A percentile compares a stretch with the other conserved stretches of the same genome.
Evolutionary conservation across 208 protist species (phyloP).

Genomic region (Angomonas ambiguus): DNA sequence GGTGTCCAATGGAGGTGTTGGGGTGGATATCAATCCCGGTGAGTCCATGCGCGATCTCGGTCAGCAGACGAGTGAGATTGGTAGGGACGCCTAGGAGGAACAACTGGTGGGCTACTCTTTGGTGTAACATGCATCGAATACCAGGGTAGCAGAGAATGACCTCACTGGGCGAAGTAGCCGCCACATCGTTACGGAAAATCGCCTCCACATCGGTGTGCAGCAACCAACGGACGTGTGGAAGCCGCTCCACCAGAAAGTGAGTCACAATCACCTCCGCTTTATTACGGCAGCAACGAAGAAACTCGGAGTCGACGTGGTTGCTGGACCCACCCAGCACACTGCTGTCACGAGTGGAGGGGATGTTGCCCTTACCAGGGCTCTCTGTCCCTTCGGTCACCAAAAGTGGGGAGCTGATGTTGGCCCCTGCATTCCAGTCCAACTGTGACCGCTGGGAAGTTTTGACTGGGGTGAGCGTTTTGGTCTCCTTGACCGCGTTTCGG

Average conservation of each 20-base stretch:
- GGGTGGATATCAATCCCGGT: slow-evolving; percentile 90
- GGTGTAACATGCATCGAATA: slow-evolving; percentile 67
- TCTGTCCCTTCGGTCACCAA: background rate
- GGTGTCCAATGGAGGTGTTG: slow-evolving; percentile 62
- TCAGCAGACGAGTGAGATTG: slow-evolving; percentile 72
- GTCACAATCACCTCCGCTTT: slow-evolving; percentile 46
- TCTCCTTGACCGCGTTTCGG: slow-evolving; percentile 21
- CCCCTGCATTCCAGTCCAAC: slow-evolving; percentile 27
- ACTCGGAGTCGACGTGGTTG: slow-evolving; percentile 11
- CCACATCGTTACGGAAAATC: slow-evolving; percentile 52
- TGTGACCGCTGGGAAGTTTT: slow-evolving; percentile 26
- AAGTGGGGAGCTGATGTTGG: slow-evolving; percentile 15
- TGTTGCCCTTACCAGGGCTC: background rate
- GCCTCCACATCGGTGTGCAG: slow-evolving; percentile 67
- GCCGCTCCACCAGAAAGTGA: slow-evolving; percentile 44
- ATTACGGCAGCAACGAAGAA: slow-evolving; percentile 22
- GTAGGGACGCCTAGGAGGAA: slow-evolving; percentile 59
- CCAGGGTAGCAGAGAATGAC: slow-evolving; percentile 73
- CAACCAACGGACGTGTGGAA: slow-evolving; percentile 50
- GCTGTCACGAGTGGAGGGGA: background rate
- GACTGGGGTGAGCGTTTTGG: slow-evolving; percentile 19
- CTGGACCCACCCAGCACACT: background rate
- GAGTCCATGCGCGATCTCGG: slow-evolving; percentile 52
- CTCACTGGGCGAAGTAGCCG: slow-evolving; percentile 55
- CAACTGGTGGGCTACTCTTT: slow-evolving; percentile 64